A percentile compares a stretch with the other conserved stretches of the same genome.
phyloP scores from a whole-genome alignment of 805 yeast species.

The Pichia manshurica region DNA sequence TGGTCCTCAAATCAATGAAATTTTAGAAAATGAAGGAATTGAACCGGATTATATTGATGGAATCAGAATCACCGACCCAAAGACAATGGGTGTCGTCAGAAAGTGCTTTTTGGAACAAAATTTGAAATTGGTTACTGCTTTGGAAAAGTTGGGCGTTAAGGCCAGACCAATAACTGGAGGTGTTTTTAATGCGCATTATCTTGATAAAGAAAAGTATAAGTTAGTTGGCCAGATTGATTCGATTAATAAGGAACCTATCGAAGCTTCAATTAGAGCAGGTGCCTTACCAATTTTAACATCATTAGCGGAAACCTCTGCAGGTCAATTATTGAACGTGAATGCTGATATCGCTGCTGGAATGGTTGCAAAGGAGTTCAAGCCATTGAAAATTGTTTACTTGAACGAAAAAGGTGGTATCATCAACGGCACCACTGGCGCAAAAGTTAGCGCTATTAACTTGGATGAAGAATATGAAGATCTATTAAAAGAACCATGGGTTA shows the following conservation, averaged over 20 bases:
- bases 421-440: constrained; percentile 88
- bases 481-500: constrained; percentile 94
- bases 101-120: constrained; percentile 94
- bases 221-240: constrained; percentile 85
- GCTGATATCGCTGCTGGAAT: constrained; percentile 99
- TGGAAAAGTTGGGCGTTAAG: constrained; percentile 93
- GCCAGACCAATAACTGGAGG: constrained; percentile 99
- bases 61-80: constrained; percentile 88
- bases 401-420: constrained; percentile 97
- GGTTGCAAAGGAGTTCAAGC: constrained; percentile 93
- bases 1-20: constrained; percentile 96
- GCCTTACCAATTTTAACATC: constrained; percentile 95
- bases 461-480: constrained; percentile 94
- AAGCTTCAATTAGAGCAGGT: constrained; percentile 93
- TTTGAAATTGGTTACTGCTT: constrained; percentile 88
- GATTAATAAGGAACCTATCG: constrained; percentile 85
- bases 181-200: constrained; percentile 87
- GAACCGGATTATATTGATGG: constrained; percentile 97
- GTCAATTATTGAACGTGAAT: constrained; percentile 93
- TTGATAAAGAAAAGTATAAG: constrained; percentile 85
- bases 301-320: constrained; percentile 92
- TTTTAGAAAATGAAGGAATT: constrained; percentile 87
- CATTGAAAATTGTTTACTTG: constrained; percentile 90
- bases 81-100: constrained; percentile 95
- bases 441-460: constrained; percentile 80